Evolutionary conservation across 164 flowering plant genomes (phyloP).

Genomic region (Stephania cephalantha): DNA sequence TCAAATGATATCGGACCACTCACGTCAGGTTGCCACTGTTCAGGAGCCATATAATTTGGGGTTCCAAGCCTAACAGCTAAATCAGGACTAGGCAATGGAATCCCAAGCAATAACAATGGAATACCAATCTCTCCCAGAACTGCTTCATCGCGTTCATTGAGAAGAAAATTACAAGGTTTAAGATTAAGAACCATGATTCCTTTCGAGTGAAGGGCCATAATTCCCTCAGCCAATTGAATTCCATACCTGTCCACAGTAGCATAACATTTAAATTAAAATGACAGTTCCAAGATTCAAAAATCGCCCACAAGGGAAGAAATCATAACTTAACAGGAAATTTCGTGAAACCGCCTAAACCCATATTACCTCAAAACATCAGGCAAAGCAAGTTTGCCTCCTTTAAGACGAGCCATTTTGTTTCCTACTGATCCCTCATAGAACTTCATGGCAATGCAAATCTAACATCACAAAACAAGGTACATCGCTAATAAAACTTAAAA

Average conservation of each 20-base stretch:
- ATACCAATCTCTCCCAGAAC: constrained; percentile 77
- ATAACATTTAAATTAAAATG: background rate
- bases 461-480: background rate
- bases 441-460: constrained; percentile 79
- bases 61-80: constrained; percentile 60
- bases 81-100: constrained; percentile 49
- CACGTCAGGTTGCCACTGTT: constrained; percentile 86
- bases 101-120: constrained; percentile 60
- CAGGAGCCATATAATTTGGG: constrained; percentile 96
- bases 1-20: constrained; percentile 87
- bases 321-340: background rate
- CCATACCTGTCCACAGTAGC: constrained; percentile 57
- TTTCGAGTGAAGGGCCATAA: constrained; percentile 60
- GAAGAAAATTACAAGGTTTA: constrained; percentile 79
- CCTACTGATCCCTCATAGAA: constrained; percentile 87
- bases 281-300: background rate
- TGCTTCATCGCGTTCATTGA: constrained; percentile 55
- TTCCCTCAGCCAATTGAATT: constrained; percentile 58
- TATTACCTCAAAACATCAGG: constrained; percentile 71
- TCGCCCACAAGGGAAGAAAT: background rate
- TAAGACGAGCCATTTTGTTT: constrained; percentile 63
- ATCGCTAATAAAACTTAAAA: background rate
- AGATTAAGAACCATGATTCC: constrained; percentile 69
- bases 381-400: constrained; percentile 62
- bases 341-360: background rate